Base-by-base conservation (phyloP, 2,329 filamentous ascomycete species). In the Sarocladium kiliense region DNA sequence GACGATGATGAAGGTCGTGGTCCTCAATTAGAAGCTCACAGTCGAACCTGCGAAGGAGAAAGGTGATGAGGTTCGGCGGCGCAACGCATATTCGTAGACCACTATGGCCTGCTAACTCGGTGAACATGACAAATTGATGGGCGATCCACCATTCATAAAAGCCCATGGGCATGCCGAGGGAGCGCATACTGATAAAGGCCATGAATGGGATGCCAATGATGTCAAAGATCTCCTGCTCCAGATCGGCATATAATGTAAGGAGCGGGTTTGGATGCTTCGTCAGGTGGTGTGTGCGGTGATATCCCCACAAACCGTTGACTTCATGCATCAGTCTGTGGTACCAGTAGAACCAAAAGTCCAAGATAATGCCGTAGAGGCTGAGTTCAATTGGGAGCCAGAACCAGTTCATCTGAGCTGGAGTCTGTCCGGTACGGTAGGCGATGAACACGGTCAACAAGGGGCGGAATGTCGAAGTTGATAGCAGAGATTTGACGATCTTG, bases 121-220 rank as follows among this genome's bases (percentile, higher is more conserved):
- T 60, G 59, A 68, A 76, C 11, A 73, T 64, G 27, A 77, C 64
- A 50, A 74, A 77, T 53, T 73, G 65, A 53, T 75, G 69, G 59
- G 73, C 75, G 19, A 77, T 59, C 73, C 73, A 77, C 72, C 70
- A 74, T 44, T 75, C 73, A 51, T 76, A 76, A 58, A 77, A 77
- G 2, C 71, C 73, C 70, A 76, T 71, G 0, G 73, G 73, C 3
- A 76, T 45, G 0, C 73, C 71, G 34, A 65, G 9, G 3, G 57
- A 6, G 55, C 66, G 71, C 36, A 75, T 57, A 1, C 63, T 69
- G 37, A 63, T 62, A 58, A 68, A 76, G 1, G 73, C 67, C 53
- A 74, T 59, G 23, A 74, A 56, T 0, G 74, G 74, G 7, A 76
- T 68, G 16, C 67, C 69, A 4, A 65, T 66, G 26, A 75, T 71